phyloP scores from a whole-genome alignment of 2,329 filamentous ascomycete genomes.

The Exophiala xenobiotica region DNA sequence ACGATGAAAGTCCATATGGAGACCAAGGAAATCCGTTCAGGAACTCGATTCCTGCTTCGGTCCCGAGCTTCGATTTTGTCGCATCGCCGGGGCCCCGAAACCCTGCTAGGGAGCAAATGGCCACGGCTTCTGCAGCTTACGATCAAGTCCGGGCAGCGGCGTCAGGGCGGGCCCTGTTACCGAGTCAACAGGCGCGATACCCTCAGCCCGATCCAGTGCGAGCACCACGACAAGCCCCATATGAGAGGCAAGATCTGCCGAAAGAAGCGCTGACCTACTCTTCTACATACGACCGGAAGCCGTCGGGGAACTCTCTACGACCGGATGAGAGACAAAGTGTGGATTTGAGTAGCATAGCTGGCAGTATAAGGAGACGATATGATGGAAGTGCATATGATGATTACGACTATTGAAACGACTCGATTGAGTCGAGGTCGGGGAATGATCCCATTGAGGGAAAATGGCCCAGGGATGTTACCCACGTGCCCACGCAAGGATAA shows the following conservation, averaged over 20 bases:
- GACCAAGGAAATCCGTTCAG: slow-evolving; percentile 31
- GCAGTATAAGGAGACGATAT: slow-evolving; percentile 33
- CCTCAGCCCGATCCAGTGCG: slow-evolving; percentile 8
- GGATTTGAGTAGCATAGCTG: slow-evolving; percentile 29
- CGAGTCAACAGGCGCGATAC: slow-evolving; percentile 35
- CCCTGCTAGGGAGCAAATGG: slow-evolving; percentile 21
- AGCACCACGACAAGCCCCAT: slow-evolving; percentile 10
- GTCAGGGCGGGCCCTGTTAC: slow-evolving; percentile 34
- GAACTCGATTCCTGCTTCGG: slow-evolving; percentile 27
- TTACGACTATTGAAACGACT: slow-evolving; percentile 20
- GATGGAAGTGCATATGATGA: slow-evolving; percentile 33
- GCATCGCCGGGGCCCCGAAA: slow-evolving; percentile 12
- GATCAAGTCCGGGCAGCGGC: slow-evolving; percentile 17
- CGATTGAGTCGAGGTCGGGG: not conserved
- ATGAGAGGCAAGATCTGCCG: slow-evolving; percentile 19
- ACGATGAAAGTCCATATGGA: slow-evolving; percentile 24
- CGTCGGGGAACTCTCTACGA: slow-evolving; percentile 25
- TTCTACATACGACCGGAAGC: slow-evolving; percentile 9
- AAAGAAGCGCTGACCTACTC: slow-evolving; percentile 18
- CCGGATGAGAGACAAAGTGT: slow-evolving; percentile 25
- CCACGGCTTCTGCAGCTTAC: slow-evolving; percentile 16
- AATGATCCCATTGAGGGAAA: too few relatives aligned
- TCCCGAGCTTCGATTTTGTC: slow-evolving; percentile 28
- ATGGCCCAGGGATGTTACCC: too few relatives aligned
- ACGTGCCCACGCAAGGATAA: too few relatives aligned